Evolutionary conservation across 208 protist species (phyloP).

Genomic region (Porcisia hertigi): DNA sequence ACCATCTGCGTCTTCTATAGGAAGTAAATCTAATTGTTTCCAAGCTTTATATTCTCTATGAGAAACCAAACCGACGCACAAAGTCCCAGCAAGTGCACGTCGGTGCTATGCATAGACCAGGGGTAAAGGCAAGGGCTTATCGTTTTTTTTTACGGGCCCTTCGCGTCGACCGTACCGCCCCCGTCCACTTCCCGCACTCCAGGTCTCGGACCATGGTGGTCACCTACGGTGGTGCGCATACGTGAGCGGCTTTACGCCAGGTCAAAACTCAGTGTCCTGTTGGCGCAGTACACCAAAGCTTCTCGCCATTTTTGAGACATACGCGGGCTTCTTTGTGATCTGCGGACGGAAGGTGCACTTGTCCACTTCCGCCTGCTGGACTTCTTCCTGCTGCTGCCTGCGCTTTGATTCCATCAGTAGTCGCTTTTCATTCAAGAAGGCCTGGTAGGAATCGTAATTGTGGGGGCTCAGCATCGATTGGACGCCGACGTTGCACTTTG

Average conservation of each 20-base stretch:
- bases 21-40: too few species aligned
- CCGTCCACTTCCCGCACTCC: neutral
- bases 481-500: conserved; percentile 39
- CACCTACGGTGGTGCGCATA: too few species aligned
- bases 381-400: conserved; percentile 31
- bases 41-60: neutral
- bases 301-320: conserved; percentile 73
- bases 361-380: conserved; percentile 36
- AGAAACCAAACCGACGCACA: neutral
- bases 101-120: neutral
- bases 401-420: conserved; percentile 35
- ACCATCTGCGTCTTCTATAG: neutral
- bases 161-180: neutral
- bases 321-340: conserved; percentile 62
- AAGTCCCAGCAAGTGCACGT: neutral
- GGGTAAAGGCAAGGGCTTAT: neutral
- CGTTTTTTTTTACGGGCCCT: neutral
- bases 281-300: conserved; percentile 71
- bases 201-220: neutral
- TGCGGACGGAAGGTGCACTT: conserved; percentile 72
- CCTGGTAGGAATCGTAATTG: conserved; percentile 48
- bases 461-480: conserved; percentile 55
- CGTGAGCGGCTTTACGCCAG: neutral
- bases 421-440: conserved; percentile 36
- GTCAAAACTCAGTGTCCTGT: conserved; percentile 49